These are phyloP conservation scores for Penicillium sp. DNA, from an alignment of 2,329 filamentous ascomycete genomes.

Conservation along the genomic window DNA sequence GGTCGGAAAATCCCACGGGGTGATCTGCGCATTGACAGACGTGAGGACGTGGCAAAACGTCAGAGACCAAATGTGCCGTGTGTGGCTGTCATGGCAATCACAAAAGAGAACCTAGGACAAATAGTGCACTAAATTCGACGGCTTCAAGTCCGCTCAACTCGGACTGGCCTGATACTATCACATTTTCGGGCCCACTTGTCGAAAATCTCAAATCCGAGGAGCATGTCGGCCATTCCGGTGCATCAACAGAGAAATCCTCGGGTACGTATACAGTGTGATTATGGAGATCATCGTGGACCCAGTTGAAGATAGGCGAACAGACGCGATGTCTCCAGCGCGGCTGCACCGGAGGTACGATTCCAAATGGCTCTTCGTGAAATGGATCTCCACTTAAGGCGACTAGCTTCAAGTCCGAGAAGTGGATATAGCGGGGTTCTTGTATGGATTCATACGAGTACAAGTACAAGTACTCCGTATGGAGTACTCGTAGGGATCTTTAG, in stretches of 20 bases:
- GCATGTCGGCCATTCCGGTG: not conserved
- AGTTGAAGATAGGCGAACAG: constrained; percentile 9
- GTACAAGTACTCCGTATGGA: too few species aligned
- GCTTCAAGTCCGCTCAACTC: not conserved
- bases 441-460: too few species aligned
- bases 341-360: constrained; percentile 5
- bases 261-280: not conserved
- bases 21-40: constrained; percentile 2
- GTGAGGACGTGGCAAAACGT: not conserved
- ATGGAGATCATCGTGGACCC: constrained; percentile 3
- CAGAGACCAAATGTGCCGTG: not conserved
- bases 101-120: not conserved
- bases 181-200: constrained; percentile 1
- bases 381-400: constrained; percentile 1
- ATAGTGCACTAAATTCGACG: not conserved
- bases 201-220: not conserved
- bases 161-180: not conserved
- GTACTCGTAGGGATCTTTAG: not conserved
- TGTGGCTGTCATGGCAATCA: not conserved
- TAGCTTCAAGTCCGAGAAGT: constrained; percentile 4
- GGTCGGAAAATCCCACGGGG: not conserved
- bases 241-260: not conserved
- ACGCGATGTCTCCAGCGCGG: constrained; percentile 9
- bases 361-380: not conserved
- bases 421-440: not conserved